Evolutionary conservation across 106 monocot genomes (phyloP), one percentile per base, ranked within the genome.

Genomic region (Amphibolis antarctica): DNA sequence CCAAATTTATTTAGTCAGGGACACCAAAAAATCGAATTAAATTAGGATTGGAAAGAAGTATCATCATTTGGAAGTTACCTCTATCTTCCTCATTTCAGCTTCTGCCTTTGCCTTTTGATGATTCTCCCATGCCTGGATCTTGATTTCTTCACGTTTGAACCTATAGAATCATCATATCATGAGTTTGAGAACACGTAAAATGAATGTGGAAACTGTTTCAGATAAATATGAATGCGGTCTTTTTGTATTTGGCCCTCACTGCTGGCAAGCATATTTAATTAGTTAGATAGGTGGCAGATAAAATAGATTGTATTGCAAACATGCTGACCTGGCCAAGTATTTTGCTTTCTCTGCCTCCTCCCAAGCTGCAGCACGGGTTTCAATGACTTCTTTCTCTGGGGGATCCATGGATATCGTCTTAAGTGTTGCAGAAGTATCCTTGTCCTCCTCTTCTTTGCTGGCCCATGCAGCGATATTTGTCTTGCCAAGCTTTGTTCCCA

Each of bases 391-490:
- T 67, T 70, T 79, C 15, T 61, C 44, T 53, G 72, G 27, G 22
- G 72, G 66, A 19, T 74, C 80, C 42, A 63, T 55, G 13, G 64
- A 54, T 19, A 66, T 57, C 19, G 59, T 53, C 20, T 82, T 73
- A 10, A 67, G 54, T 25, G 73, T 69, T 55, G 11, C 28, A 64
- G 76, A 71, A 51, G 49, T 54, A 70, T 76, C 71, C 1, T 49
- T 79, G 50, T 67, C 77, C 27, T 94, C 79, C 25, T 82, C 86
- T 55, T 89, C 81, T 58, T 79, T 90, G 75, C 96, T 82, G 10
- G 96, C 96, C 96, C 96, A 98, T 5, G 90, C 86, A 55, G 90
- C 76, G 80, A 98, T 98, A 57, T 78, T 98, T 25, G 50, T 75
- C 70, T 98, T 98, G 18, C 96, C 96, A 48, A 98, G 62, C 65